These are phyloP conservation scores for Annulohypoxylon maeteangense DNA, from an alignment of 495 filamentous ascomycete genomes.

Conservation along the genomic window DNA sequence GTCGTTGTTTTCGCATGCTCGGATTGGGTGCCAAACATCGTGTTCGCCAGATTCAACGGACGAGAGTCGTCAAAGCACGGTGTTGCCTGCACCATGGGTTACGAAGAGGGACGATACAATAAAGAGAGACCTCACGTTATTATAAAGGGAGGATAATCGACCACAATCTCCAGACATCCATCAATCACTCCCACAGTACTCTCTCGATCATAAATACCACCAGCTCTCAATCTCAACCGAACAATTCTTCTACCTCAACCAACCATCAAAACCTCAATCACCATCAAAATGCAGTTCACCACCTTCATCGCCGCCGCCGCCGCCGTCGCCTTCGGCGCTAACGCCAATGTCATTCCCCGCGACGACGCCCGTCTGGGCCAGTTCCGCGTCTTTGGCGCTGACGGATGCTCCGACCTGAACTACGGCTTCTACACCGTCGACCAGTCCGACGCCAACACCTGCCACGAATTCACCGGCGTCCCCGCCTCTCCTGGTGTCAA, in stretches of 20 bases:
- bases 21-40: conserved; percentile 26
- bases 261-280: conserved; percentile 14
- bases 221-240: conserved; percentile 5
- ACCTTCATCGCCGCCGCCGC: conserved; percentile 36
- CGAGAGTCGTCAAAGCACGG: not conserved
- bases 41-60: conserved; percentile 26
- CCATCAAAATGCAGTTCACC: conserved; percentile 46
- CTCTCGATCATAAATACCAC: conserved; percentile 4
- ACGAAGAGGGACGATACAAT: conserved; percentile 1
- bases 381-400: conserved; percentile 44
- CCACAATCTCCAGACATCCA: conserved; percentile 7
- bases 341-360: conserved; percentile 30
- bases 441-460: conserved; percentile 33
- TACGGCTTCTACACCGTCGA: conserved; percentile 46
- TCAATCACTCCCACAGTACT: conserved; percentile 10
- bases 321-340: conserved; percentile 35
- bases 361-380: conserved; percentile 44
- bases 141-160: conserved; percentile 31
- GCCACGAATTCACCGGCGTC: conserved; percentile 24
- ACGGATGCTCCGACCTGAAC: conserved; percentile 41
- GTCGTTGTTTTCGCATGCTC: conserved; percentile 25
- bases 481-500: conserved; percentile 8
- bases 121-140: conserved; percentile 9
- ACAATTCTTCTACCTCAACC: conserved; percentile 1
- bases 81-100: not conserved